Base-by-base conservation (phyloP, 805 yeast species). In the Candida verbasci region DNA sequence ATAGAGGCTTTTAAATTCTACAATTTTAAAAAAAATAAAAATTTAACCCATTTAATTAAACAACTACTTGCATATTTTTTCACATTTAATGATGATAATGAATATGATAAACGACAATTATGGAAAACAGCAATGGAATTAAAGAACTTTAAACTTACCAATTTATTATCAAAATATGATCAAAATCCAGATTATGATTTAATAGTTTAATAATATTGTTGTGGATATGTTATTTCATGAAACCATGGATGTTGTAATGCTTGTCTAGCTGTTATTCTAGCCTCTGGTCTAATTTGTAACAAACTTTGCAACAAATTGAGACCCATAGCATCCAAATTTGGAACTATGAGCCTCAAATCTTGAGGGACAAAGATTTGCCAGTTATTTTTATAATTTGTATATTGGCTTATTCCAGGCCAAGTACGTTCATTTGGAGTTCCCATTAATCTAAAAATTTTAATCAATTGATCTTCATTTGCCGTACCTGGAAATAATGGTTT, bases 341-440 rank as follows among this genome's bases (percentile, higher is more conserved):
- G 86, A 18, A 84, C 74, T 34, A 85, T 60, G 18, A 69, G 60
- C 36, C 84, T 67, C 49, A 93, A 69, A 59, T 91, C 96, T 60
- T 91, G 96, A 9, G 95, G 88, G 32, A 86, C 80, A 65, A 82
- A 91, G 24, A 86, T 74, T 44, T 84, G 88, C 75, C 89, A 88
- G 52, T 82, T 84, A 37, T 79, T 72, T 60, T 85, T 79, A 62
- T 82, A 93, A 59, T 93, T 91, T 25, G 97, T 94, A 49, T 85
- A 74, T 41, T 78, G 80, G 10, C 94, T 81, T 29, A 93, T 83
- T n/a, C 95, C 96, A 1, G 98, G 97, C 98, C 98, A 93, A 18
- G 95, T 82, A 43, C 82, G 70, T 60, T 93, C 98, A 53, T 82
- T 86, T 27, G 98, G 98, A 2, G 98, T 93, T 16, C 98, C 98